Evolutionary conservation across 805 yeast genomes (phyloP).

Genomic region (Kuraishia capsulata): DNA sequence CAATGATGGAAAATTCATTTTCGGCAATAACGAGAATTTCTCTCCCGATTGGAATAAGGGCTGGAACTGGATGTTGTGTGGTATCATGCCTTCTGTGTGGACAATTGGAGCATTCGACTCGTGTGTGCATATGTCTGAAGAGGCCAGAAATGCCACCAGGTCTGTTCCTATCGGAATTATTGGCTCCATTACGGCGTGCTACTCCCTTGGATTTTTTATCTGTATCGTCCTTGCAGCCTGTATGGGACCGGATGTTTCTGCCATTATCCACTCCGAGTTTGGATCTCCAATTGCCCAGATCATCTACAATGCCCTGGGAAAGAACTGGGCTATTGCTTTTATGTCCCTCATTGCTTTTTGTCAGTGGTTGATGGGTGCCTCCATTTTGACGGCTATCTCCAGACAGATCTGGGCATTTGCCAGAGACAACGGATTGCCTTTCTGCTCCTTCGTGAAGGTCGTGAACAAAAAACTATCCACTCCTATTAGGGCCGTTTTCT

Average conservation of each 20-base stretch:
- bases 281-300: conserved; percentile 41
- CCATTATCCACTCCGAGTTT: conserved; percentile 20
- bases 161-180: conserved; percentile 38
- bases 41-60: conserved; percentile 27
- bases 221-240: conserved; percentile 26
- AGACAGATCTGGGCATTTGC: conserved; percentile 47
- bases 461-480: conserved; percentile 31
- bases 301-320: conserved; percentile 36
- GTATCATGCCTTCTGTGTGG: conserved; percentile 42
- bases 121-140: conserved; percentile 42
- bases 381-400: conserved; percentile 36
- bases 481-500: conserved; percentile 34
- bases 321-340: conserved; percentile 38
- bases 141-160: conserved; percentile 31
- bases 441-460: conserved; percentile 28
- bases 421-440: conserved; percentile 42
- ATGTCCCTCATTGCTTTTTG: conserved; percentile 38
- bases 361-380: conserved; percentile 39
- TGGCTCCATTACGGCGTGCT: conserved; percentile 33
- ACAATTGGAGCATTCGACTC: conserved; percentile 45
- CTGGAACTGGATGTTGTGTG: conserved; percentile 28
- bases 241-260: conserved; percentile 21
- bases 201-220: conserved; percentile 32
- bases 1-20: conserved; percentile 25
- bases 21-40: conserved; percentile 22